Evolutionary conservation across 495 filamentous ascomycete species (phyloP).

Genomic region (Cladorrhinum samala): DNA sequence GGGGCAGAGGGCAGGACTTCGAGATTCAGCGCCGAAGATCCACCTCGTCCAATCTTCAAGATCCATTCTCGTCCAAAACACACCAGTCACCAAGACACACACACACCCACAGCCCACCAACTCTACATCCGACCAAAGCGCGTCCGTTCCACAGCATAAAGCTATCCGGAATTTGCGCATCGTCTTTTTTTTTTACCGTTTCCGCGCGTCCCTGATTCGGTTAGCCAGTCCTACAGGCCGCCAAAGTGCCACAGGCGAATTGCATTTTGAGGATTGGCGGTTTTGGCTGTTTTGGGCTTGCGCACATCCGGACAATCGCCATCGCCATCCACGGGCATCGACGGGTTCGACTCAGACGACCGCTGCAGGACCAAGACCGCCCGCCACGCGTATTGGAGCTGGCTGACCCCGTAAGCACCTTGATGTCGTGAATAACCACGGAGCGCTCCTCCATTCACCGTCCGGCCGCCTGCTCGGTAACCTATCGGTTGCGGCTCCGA

Average conservation of each 20-base stretch:
- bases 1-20: conserved; percentile 16
- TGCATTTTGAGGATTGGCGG: too few relatives aligned
- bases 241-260: not conserved
- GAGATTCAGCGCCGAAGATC: conserved; percentile 21
- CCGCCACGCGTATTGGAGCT: too few relatives aligned
- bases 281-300: not conserved
- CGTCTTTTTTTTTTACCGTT: conserved; percentile 1
- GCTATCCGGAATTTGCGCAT: not conserved
- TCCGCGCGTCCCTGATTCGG: not conserved
- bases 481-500: not conserved
- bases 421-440: not conserved
- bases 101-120: conserved; percentile 3
- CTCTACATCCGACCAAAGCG: conserved; percentile 2
- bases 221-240: not conserved
- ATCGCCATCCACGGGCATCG: not conserved
- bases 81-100: too few relatives aligned
- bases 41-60: conserved; percentile 27
- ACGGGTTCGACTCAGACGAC: too few relatives aligned
- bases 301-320: not conserved
- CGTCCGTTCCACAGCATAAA: conserved; percentile 6
- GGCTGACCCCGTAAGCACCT: too few relatives aligned
- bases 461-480: too few relatives aligned
- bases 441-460: too few relatives aligned
- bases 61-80: conserved; percentile 21
- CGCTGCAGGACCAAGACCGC: too few relatives aligned